Evolutionary conservation across 1,284 basidiomycete genomes (phyloP), one percentile per base, ranked within the genome.

Genomic region (Blastosporella zonata): DNA sequence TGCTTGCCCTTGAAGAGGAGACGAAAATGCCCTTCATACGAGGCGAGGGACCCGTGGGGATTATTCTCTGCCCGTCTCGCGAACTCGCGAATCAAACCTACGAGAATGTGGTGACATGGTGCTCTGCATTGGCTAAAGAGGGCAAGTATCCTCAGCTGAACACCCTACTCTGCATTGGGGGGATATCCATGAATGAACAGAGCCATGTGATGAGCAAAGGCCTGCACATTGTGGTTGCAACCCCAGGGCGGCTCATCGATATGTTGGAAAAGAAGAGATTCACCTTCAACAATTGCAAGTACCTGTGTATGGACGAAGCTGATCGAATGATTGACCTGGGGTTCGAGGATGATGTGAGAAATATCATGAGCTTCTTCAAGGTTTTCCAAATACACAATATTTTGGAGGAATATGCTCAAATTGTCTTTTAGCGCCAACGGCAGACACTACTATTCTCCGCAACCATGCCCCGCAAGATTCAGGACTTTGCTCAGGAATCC

Each of bases 281-380:
- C 61, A 92, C 87, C 1, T 87, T 98, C 58, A 88, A 93, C 52
- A 88, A 87, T 58, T 95, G 92, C 82, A 92, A 90, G 70, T 98
- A 87, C 66, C 73, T 99, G 3, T 98, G 95, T 64, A 93, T 99
- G 84, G 97, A 99, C 70, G 97, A 99, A 70, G 97, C 97, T 0
- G 97, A 99, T 70, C 77, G 97, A 44, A 99, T 99, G 97, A 96
- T 99, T 56, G 97, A 99, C 63, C 79, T 98, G 67, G 97, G 96
- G 0, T 99, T 99, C 61, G 97, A 99, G 67, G 97, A 99, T 49
- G 96, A 99, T 61, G 94, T 99, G 22, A 79, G 96, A 50, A 96
- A 94, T 62, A 97, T 99, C 61, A 97, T 99, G 93, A 93, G 89
- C 58, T 97, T 93, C 67, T 98, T 98, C 78, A 95, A 90, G 73